Evolutionary conservation across 495 filamentous ascomycete species (phyloP), one percentile per base, ranked within the genome.

Genomic region (Daldinia childiae): DNA sequence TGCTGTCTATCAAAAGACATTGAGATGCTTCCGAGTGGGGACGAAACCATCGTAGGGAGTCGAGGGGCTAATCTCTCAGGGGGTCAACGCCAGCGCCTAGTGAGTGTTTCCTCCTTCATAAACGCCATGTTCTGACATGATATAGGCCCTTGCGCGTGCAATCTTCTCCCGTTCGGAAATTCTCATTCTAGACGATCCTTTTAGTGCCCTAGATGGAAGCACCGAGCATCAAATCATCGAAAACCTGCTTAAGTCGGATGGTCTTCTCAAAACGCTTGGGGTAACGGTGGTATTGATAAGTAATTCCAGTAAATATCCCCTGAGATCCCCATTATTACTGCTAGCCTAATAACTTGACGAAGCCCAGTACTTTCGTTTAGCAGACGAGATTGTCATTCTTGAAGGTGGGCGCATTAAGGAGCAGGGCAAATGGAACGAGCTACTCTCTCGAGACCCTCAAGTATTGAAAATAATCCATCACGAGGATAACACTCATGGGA

Each of bases 41-140:
- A 91, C 65, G 69, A 82, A 43, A 89, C 88, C 0, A 80, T 87
- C 39, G 82, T 91, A 45, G 90, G 90, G 11, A 87, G 88, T 67
- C 84, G 87, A 73, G 90, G 90, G 12, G 85, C 88, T 52, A 89
- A 86, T 0, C 80, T 92, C 0, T 89, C 87, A n/a, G 90, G 90
- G 8, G 90, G 90, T 0, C 90, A 91, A 71, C 87, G 87, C 61
- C 88, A 90, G 62, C 84, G 90, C 39, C 52, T 91, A 24, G 82
- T 83, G 77, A 48, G 80, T 32, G 34, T 58, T 14, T 26, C 17
- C 39, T 17, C 24, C 41, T 43, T 21, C 7, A 14, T 19, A 27
- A n/a, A 1, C n/a, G 7, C 5, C 6, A 34, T 36, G 12, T 9
- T 29, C 32, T 64, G 21, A 74, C 66, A 29, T 12, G 32, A 8